Base-by-base conservation (phyloP, 1,284 basidiomycete species). In the Leccinum fuscescens region DNA sequence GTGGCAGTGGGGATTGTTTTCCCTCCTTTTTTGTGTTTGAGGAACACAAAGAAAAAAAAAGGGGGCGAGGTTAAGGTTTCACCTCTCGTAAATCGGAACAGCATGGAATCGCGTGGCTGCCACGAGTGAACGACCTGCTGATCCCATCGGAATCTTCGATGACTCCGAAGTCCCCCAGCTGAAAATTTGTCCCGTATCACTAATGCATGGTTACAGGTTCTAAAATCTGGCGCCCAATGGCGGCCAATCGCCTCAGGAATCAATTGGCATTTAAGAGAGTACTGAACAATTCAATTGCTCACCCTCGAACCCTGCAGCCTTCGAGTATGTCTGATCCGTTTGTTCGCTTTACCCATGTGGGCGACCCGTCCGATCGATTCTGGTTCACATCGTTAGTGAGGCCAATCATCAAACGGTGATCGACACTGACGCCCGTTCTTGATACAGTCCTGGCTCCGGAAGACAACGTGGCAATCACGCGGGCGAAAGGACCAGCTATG, bases 101-200 rank as follows among this genome's bases (percentile, higher is more conserved):
- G 64, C 52, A 67, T 65, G 68, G 61, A 50, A 6, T 53, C 66
- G 54, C 67, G 68, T 71, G 66, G 57, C 39, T 60, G 52, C 59
- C 65, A 67, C 68, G 61, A 62, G 68, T 37, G 33, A 27, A 8
- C 35, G 57, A 44, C 54, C 17, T 17, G 3, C 37, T 39, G 24
- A 55, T 54, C 17, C 33, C 42, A 8, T 12, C 20, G 15, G 14
- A 22, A 11, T 4, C 15, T 59, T 54, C 29, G 50, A 42, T 24
- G 24, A 33, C 31, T 33, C 31, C 11, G 31, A 54, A 33, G 3
- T 5, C 12, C 20, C 27, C n/a, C 22, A 14, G 5, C 37, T 44
- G 57, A 31, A 22, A 42, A 46, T 37, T 12, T 14, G 52, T 24
- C 35, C 22, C 37, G 24, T 39, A 50, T 67, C n/a, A 44, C 7